phyloP scores from a whole-genome alignment of 768 basidiomycete species.

The Podaxis pistillaris region DNA sequence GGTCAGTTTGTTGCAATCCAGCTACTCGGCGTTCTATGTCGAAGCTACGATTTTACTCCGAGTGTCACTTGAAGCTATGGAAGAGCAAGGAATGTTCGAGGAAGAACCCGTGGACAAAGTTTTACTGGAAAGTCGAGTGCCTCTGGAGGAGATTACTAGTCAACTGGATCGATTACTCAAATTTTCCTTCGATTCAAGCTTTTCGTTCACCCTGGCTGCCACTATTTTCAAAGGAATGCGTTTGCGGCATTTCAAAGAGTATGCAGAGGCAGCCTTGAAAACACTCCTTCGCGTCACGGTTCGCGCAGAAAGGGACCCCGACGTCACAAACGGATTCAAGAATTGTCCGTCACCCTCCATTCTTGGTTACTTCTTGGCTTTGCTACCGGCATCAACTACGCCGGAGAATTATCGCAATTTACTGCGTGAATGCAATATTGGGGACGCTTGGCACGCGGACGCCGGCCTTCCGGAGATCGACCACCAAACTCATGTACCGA shows the following conservation, averaged over 20 bases:
- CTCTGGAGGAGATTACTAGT: conserved; percentile 63
- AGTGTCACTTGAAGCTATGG: conserved; percentile 63
- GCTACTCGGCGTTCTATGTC: conserved; percentile 65
- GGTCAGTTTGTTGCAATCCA: conserved; percentile 78
- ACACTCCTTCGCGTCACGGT: conserved; percentile 64
- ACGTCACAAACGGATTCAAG: conserved; percentile 35
- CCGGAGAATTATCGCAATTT: conserved; percentile 55
- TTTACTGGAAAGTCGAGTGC: conserved; percentile 61
- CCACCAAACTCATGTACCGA: conserved; percentile 44
- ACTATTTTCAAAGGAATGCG: conserved; percentile 88
- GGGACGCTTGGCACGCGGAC: conserved; percentile 41
- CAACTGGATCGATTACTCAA: conserved; percentile 74
- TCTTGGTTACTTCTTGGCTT: conserved; percentile 76
- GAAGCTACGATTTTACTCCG: conserved; percentile 70
- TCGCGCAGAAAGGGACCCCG: conserved; percentile 32
- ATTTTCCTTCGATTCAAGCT: conserved; percentile 73
- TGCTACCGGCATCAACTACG: conserved; percentile 68
- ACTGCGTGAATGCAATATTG: conserved; percentile 60
- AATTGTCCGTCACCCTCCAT: conserved; percentile 55
- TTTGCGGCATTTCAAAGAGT: conserved; percentile 58
- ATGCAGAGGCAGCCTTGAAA: conserved; percentile 60
- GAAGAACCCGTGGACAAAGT: conserved; percentile 49
- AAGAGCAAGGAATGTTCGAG: conserved; percentile 56
- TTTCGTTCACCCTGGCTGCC: conserved; percentile 80
- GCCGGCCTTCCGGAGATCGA: conserved; percentile 38